Evolutionary conservation across 306 rosid species (phyloP), one percentile per base, ranked within the genome.

Genomic region (Dryas alaskensis): DNA sequence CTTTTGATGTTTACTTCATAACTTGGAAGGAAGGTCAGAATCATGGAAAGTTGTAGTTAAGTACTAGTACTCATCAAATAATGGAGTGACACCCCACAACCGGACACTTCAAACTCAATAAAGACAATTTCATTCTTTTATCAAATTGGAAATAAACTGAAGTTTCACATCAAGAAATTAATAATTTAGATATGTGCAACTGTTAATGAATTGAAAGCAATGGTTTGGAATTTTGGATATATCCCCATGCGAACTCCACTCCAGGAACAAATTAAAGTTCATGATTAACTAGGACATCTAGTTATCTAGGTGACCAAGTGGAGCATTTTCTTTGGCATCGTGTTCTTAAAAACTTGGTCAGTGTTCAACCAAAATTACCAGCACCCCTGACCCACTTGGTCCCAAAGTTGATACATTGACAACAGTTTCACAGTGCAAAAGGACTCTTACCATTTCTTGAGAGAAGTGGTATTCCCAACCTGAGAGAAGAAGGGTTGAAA

Each of bases 241-340:
- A 47, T 78, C 58, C 77, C 67, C n/a, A 48, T n/a, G 17, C 14
- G 13, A 14, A 54, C 39, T 66, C 68, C 44, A 54, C 39, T 66
- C 59, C 44, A 17, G 12, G 42, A 40, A 74, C 42, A 27, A 22
- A 31, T 31, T 31, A 8, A 49, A 64, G n/a, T 45, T 45, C 8
- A 45, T 5, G 8, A 13, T 2, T 39, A 52, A 16, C 42, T 39
- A 16, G 17, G 14, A 46, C 67, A 73, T 44, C 47, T 16, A 5
- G 4, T 16, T 11, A 76, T 37, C 66, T 65, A 46, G 9, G 48
- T 65, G 14, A 42, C 11, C 13, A 17, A 67, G 76, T 75, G 70
- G 70, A 82, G 62, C 69, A 57, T 69, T 65, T 60, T 63, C 22
- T 71, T 37, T 22, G 57, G 65, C 75, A 74, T 76, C 78, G 55